Evolutionary conservation across 1,284 basidiomycete genomes (phyloP).

Genomic region (Cutaneotrichosporon cutaneum): DNA sequence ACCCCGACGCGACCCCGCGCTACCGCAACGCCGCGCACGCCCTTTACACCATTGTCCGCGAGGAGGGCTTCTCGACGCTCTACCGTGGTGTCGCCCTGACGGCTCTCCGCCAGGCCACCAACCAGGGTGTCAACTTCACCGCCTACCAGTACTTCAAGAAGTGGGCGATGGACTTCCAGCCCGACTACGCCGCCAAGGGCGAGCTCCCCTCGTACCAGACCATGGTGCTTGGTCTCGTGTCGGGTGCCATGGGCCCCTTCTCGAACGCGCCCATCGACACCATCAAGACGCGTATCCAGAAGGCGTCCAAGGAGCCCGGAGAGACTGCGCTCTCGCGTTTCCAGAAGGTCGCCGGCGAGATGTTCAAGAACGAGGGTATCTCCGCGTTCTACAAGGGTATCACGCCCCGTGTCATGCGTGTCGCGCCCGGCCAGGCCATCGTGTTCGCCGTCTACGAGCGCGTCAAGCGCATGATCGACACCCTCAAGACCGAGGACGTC

Average conservation of each 20-base stretch:
- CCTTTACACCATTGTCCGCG: constrained; percentile 89
- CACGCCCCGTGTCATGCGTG: constrained; percentile 91
- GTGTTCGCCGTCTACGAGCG: constrained; percentile 71
- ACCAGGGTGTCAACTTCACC: constrained; percentile 98
- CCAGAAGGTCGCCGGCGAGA: constrained; percentile 74
- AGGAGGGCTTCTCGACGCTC: constrained; percentile 82
- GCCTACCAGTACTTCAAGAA: constrained; percentile 97
- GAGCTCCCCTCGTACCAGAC: constrained; percentile 88
- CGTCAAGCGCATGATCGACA: constrained; percentile 71
- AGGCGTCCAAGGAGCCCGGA: constrained; percentile 72
- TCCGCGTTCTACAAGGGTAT: constrained; percentile 95
- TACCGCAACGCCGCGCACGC: constrained; percentile 98
- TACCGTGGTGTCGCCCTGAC: constrained; percentile 94
- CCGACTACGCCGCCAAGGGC: constrained; percentile 59
- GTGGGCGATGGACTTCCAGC: constrained; percentile 72
- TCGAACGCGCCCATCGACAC: constrained; percentile 97
- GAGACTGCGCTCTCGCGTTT: constrained; percentile 73
- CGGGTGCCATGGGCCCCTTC: constrained; percentile 95
- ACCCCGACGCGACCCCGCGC: constrained; percentile 88
- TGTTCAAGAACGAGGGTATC: constrained; percentile 90
- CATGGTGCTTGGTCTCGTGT: constrained; percentile 89
- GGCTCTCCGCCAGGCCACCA: constrained; percentile 93
- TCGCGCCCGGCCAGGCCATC: constrained; percentile 77
- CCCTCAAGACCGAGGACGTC: constrained; percentile 59
- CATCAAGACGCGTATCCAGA: constrained; percentile 86